These are phyloP conservation scores for Lachancea thermotolerans DNA, from an alignment of 805 yeast species.

Conservation along the genomic window DNA sequence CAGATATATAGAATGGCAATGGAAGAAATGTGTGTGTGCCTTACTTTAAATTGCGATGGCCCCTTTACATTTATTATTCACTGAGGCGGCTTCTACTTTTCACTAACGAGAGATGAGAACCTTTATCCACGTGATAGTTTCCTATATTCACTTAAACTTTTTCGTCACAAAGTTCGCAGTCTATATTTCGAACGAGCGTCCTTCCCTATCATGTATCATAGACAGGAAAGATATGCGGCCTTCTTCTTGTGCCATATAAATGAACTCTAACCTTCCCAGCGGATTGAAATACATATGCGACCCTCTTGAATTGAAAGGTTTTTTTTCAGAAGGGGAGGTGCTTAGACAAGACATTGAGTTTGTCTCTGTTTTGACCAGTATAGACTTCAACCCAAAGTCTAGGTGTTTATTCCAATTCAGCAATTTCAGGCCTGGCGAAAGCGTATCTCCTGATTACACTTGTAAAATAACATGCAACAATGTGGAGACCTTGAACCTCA, in stretches of 20 bases:
- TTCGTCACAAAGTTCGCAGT: too few relatives aligned
- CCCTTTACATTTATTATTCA: too few relatives aligned
- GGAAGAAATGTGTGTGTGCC: neutral
- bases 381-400: constrained; percentile 10
- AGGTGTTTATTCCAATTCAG: constrained; percentile 14
- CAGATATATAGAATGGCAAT: neutral
- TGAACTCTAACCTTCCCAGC: neutral
- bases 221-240: neutral
- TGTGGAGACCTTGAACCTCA: constrained; percentile 11
- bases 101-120: too few relatives aligned
- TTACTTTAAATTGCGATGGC: too few relatives aligned
- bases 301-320: neutral
- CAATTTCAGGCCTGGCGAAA: constrained; percentile 14
- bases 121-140: too few relatives aligned
- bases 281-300: neutral
- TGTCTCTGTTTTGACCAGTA: constrained; percentile 16
- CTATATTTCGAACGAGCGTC: too few relatives aligned
- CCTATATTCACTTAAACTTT: too few relatives aligned
- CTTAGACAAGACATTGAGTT: constrained; percentile 12
- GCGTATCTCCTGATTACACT: constrained; percentile 8
- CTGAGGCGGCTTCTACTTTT: too few relatives aligned
- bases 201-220: too few relatives aligned
- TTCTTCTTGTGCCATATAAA: neutral
- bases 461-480: constrained; percentile 14
- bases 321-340: constrained; percentile 1